Evolutionary conservation across 2,329 filamentous ascomycete genomes (phyloP), one percentile per base, ranked within the genome.

Genomic region (Epicoccum sorghinum): DNA sequence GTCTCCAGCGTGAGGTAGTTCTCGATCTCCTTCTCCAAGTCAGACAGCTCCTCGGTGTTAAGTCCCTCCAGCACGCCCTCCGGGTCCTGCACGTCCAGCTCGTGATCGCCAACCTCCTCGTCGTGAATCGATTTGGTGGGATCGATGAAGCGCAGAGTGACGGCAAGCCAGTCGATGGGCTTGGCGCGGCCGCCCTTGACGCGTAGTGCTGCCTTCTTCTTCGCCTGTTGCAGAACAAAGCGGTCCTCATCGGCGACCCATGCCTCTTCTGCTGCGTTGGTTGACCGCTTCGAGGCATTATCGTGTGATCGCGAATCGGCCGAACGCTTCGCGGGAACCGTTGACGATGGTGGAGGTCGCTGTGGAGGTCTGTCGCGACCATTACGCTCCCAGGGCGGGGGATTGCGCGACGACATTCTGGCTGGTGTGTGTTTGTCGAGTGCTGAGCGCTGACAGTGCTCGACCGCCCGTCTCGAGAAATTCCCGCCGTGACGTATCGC

Each of bases 191-290:
- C 89, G 75, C 96, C 93, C 65, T 92, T 90, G 40, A 98, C 92
- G 36, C 95, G 89, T 64, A 99, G 96, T 61, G 93, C 90, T 37
- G 95, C 93, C 80, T 97, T 98, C 80, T 96, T 98, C 82, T 98
- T 99, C 41, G 93, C 89, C 77, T 99, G 95, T 76, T 92, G 93
- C 69, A 99, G 80, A 52, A 98, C 95, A 70, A 99, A 99, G 61
- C 89, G 88, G 78, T 99, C 95, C 75, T 99, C 95, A 66, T 96
- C 90, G 47, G 93, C 90, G 18, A 98, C 90, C 82, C 95, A 99
- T 22, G 79, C 78, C 52, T 77, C 78, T 64, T 82, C 80, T 58
- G 79, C 76, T 32, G 77, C 78, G 55, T 80, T 78, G 4, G 67
- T 69, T 13, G 75, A 73, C 37, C 78, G 77, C 63, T 80, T 81